A percentile compares a stretch with the other conserved stretches of the same genome.
Conservation (phyloP, 208 protist genomes). For the Acanthamoeba castellanii region DNA sequence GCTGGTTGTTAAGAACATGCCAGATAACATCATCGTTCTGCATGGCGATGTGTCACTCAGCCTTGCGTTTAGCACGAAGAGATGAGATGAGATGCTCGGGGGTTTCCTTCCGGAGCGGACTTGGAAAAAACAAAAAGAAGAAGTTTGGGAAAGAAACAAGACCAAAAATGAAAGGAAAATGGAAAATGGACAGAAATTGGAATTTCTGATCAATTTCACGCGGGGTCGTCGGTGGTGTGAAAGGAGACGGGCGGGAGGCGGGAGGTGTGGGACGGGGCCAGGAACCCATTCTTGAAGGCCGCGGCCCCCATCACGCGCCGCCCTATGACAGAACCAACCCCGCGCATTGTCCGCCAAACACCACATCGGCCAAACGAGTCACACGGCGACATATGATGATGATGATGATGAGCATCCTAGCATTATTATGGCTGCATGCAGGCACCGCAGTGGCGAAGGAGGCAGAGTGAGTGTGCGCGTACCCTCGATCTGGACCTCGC, state of each 20-base stretch:
- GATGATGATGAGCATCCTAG: not conserved
- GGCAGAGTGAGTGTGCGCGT: not conserved
- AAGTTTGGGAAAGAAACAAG: not conserved
- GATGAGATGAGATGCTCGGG: not conserved
- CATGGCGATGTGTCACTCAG: slow-evolving; percentile 67
- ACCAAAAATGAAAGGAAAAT: slow-evolving; percentile 1
- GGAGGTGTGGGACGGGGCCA: not conserved
- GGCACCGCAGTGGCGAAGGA: not conserved
- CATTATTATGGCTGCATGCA: not conserved
- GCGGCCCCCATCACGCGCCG: not conserved
- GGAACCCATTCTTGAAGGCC: slow-evolving; percentile 2
- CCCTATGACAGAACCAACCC: not conserved
- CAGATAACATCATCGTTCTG: slow-evolving; percentile 93
- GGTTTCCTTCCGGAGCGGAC: not conserved
- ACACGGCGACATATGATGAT: too few species aligned
- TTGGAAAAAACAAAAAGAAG: slow-evolving; percentile 39
- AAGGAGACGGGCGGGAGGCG: not conserved
- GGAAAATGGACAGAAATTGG: not conserved
- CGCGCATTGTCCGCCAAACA: too few species aligned
- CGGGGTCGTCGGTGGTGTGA: too few species aligned
- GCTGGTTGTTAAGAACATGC: slow-evolving; percentile 92
- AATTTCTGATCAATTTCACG: too few species aligned
- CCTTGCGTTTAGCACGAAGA: too few species aligned
- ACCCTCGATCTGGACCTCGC: slow-evolving; percentile 23
- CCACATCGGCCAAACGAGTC: not conserved